Percentiles rank a stretch among this genome's conserved stretches.
Evolutionary conservation across 768 basidiomycete genomes (phyloP).

Genomic region (Termitomyces sp.): DNA sequence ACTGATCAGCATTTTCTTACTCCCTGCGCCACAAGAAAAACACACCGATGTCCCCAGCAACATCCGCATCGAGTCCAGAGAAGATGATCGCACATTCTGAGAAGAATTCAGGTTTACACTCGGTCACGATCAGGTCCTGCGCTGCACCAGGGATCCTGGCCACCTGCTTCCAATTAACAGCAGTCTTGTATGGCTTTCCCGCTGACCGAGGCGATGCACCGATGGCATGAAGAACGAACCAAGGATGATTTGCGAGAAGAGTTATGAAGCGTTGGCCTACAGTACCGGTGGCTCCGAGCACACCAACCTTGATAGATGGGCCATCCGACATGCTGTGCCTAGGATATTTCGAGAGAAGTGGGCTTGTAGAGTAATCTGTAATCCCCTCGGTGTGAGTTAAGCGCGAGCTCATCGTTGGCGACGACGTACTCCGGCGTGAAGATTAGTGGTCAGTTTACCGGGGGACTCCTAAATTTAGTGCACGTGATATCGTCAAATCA

Average conservation of each 20-base stretch:
- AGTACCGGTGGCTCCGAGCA: conserved; percentile 89
- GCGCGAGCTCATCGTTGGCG: conserved; percentile 11
- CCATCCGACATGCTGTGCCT: conserved; percentile 32
- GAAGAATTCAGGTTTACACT: conserved; percentile 79
- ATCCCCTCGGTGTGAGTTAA: conserved; percentile 20
- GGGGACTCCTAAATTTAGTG: conserved; percentile 2
- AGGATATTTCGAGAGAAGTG: conserved; percentile 28
- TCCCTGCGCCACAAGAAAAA: background rate
- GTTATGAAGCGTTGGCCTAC: conserved; percentile 95
- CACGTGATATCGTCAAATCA: conserved; percentile 9
- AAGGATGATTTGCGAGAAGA: conserved; percentile 84
- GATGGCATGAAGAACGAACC: conserved; percentile 82
- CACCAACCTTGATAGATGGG: conserved; percentile 49
- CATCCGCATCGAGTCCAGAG: conserved; percentile 94
- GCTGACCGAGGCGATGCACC: conserved; percentile 89
- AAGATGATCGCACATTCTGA: conserved; percentile 83
- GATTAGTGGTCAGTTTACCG: background rate
- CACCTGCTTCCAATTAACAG: conserved; percentile 86
- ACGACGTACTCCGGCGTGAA: conserved; percentile 4
- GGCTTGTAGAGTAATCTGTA: conserved; percentile 22
- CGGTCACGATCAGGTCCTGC: conserved; percentile 59
- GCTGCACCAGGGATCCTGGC: conserved; percentile 68
- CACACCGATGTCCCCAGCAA: conserved; percentile 91
- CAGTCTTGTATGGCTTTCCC: conserved; percentile 72
- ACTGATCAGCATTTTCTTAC: conserved; percentile 1